These are phyloP conservation scores for Metschnikowia aberdeeniae DNA, from an alignment of 805 yeast genomes.

Conservation along the genomic window DNA sequence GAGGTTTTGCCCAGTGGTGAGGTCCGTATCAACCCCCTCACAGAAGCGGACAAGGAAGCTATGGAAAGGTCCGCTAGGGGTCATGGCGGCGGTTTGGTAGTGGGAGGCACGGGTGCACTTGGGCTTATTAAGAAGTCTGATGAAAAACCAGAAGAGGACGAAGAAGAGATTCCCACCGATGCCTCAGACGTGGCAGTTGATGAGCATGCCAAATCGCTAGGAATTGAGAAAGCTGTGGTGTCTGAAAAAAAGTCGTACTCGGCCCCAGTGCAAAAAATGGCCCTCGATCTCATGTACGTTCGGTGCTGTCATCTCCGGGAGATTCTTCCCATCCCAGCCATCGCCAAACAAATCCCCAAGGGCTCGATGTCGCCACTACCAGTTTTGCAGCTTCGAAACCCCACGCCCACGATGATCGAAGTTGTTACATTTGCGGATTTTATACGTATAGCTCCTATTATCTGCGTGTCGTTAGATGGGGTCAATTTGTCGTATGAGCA, in stretches of 20 bases:
- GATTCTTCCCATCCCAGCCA: constrained; percentile 88
- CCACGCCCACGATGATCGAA: constrained; percentile 88
- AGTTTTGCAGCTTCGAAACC: constrained; percentile 68
- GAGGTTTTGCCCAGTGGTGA: constrained; percentile 52
- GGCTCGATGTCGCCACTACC: constrained; percentile 75
- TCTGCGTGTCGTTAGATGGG: constrained; percentile 74
- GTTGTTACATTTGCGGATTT: constrained; percentile 86
- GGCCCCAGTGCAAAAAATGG: constrained; percentile 40
- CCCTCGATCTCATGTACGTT: constrained; percentile 75
- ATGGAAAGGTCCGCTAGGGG: constrained; percentile 38
- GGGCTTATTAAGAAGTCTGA: constrained; percentile 31
- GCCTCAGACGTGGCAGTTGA: constrained; percentile 9
- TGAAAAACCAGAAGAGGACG: not conserved
- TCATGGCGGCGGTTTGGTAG: constrained; percentile 65
- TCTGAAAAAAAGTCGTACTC: constrained; percentile 19
- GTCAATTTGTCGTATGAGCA: constrained; percentile 70
- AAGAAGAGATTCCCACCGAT: constrained; percentile 6
- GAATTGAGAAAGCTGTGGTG: constrained; percentile 15
- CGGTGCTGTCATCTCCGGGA: constrained; percentile 92
- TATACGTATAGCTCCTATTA: constrained; percentile 77
- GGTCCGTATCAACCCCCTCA: constrained; percentile 49
- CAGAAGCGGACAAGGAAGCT: constrained; percentile 47
- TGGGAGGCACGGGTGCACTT: constrained; percentile 72
- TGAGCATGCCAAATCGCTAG: constrained; percentile 11
- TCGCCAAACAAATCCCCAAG: constrained; percentile 73